Base-by-base conservation (phyloP, 345 rosid species). In the Pugionium dolabratum region DNA sequence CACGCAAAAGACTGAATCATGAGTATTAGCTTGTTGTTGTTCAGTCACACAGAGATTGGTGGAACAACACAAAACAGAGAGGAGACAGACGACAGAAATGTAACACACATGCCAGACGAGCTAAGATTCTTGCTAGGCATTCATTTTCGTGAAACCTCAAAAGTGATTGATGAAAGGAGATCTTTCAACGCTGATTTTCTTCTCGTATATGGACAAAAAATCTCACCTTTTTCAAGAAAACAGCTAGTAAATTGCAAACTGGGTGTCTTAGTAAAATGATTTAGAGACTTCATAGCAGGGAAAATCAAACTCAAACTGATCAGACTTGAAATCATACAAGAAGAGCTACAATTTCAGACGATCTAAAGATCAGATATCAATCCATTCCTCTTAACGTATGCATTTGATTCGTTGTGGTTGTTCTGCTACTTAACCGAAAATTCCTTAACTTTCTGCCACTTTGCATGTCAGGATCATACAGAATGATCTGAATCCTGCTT, bases 41-140 rank as follows among this genome's bases (percentile, higher is more conserved):
- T 25, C 25, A 54, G 6, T 66, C 30, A 35, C 32, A 47, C 6
- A 42, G 5, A 43, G 25, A 33, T 0, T 37, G 4, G 0, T 37
- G 5, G 6, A 40, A 30, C 25, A 40, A 64, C 3, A 64, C 32
- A 65, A 65, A 25, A 10, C 60, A 52, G 6, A 53, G 34, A 65
- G n/a, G 27, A 53, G 9, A 31, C 40, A 64, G 32, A 32, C 7
- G 2, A 52, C 6, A 44, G 7, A 34, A 54, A 45, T 8, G 34
- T 32, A 34, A 36, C 54, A 32, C 28, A 11, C 6, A 40, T 9
- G 33, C 45, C 33, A 39, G 27, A 4, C 4, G 4, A 33, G 6
- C 26, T 34, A 18, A 48, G n/a, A 27, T 27, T 35, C 44, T 47
- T 44, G 53, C 9, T 7, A 44, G 48, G 41, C 64, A 4, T 18